phyloP scores from a whole-genome alignment of 2,329 filamentous ascomycete species.

The Rhytidhysteron rufulum region DNA sequence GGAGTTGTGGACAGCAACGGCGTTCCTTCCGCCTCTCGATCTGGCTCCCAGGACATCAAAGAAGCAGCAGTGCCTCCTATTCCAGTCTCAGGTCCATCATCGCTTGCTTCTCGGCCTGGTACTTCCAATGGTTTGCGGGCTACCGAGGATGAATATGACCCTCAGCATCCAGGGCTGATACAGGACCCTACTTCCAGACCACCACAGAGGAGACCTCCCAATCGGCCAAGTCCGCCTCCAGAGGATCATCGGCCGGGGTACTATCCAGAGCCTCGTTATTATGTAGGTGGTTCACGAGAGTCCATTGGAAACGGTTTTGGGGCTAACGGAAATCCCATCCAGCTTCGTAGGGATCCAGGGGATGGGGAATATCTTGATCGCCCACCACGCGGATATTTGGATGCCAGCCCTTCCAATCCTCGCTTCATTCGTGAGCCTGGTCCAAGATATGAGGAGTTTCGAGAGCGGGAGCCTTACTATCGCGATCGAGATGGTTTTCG shows the following conservation, averaged over 20 bases:
- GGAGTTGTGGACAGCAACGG: constrained; percentile 31
- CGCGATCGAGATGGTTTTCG: constrained; percentile 30
- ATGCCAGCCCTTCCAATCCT: constrained; percentile 23
- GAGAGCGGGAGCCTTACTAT: constrained; percentile 26
- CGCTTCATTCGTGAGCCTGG: constrained; percentile 23
- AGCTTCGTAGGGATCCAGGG: constrained; percentile 24
- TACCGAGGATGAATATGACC: constrained; percentile 49
- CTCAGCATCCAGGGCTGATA: constrained; percentile 36
- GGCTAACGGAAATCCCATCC: constrained; percentile 12
- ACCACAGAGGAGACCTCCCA: constrained; percentile 17
- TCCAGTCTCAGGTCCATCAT: constrained; percentile 14
- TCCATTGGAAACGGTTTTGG: constrained; percentile 4
- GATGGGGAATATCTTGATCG: constrained; percentile 25
- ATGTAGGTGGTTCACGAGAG: constrained; percentile 24
- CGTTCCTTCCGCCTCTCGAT: constrained; percentile 22
- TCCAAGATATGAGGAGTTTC: constrained; percentile 23
- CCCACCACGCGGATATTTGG: constrained; percentile 20
- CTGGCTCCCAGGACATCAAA: constrained; percentile 28
- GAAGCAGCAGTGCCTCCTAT: constrained; percentile 15
- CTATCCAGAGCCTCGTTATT: constrained; percentile 28
- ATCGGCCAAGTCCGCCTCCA: constrained; percentile 20
- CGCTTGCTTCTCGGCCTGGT: constrained; percentile 17
- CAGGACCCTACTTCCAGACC: constrained; percentile 12
- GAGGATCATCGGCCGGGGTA: constrained; percentile 24
- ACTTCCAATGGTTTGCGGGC: constrained; percentile 29